A percentile compares a stretch with the other conserved stretches of the same genome.
These are phyloP conservation scores for Penicillium sp. DNA, from an alignment of 2,329 filamentous ascomycete genomes.

Conservation along the genomic window DNA sequence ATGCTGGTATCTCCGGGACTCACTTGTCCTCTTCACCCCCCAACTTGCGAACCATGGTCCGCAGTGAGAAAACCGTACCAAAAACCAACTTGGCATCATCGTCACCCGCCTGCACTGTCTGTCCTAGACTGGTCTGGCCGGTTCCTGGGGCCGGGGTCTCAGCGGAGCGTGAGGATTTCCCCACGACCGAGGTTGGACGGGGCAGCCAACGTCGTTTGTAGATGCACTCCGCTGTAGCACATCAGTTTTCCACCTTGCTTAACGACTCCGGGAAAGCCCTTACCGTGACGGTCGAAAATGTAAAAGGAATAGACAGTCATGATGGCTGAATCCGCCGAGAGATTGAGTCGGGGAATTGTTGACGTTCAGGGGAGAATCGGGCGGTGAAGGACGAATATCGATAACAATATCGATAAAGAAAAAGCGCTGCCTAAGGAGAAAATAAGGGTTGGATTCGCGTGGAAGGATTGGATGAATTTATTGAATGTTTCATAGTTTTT, in stretches of 20 bases:
- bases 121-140: constrained; percentile 30
- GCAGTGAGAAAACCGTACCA: constrained; percentile 89
- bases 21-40: constrained; percentile 80
- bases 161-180: constrained; percentile 45
- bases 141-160: constrained; percentile 39
- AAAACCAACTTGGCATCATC: constrained; percentile 97
- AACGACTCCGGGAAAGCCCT: constrained; percentile 11
- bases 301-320: constrained; percentile 98
- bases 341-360: constrained; percentile 5
- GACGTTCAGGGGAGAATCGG: constrained; percentile 21
- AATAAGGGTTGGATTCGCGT: not conserved
- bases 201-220: constrained; percentile 83
- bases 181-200: constrained; percentile 43
- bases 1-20: constrained; percentile 8
- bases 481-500: not conserved
- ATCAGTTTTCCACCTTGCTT: too few species aligned
- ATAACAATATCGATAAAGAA: constrained; percentile 6
- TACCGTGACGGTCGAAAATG: constrained; percentile 98
- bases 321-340: constrained; percentile 22
- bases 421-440: constrained; percentile 15
- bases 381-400: constrained; percentile 17
- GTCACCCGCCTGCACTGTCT: constrained; percentile 50
- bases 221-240: constrained; percentile 98
- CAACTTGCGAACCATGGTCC: constrained; percentile 94
- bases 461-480: not conserved